phyloP scores from a whole-genome alignment of 140 eudicot species.

The Senecio squalidus region DNA sequence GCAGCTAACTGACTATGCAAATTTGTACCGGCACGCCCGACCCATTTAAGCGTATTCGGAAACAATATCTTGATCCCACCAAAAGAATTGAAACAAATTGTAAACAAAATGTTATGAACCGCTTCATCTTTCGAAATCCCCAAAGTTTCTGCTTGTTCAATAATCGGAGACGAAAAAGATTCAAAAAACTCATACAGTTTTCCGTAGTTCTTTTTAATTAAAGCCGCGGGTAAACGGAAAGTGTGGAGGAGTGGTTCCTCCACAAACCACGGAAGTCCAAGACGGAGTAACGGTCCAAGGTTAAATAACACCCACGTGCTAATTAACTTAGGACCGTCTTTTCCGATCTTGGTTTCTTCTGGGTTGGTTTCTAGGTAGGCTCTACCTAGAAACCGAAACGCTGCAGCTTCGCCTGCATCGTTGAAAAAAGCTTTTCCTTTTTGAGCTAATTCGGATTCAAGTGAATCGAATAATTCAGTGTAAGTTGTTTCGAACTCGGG shows the following conservation, averaged over 20 bases:
- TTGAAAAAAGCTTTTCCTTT: constrained; percentile 50
- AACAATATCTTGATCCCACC: constrained; percentile 83
- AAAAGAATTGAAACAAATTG: constrained; percentile 80
- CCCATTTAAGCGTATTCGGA: constrained; percentile 70
- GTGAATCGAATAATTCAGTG: constrained; percentile 28
- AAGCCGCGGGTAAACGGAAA: constrained; percentile 40
- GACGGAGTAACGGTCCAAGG: constrained; percentile 42
- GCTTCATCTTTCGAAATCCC: constrained; percentile 56
- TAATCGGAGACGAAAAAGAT: constrained; percentile 23
- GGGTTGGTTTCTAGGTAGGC: constrained; percentile 38
- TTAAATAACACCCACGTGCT: constrained; percentile 55
- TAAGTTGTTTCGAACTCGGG: constrained; percentile 47
- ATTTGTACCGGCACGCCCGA: constrained; percentile 75
- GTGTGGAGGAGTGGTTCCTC: constrained; percentile 50
- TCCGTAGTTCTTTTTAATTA: constrained; percentile 45
- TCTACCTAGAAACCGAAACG: constrained; percentile 49
- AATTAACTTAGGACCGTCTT: constrained; percentile 43
- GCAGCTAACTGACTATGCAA: constrained; percentile 56
- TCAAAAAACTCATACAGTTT: constrained; percentile 46
- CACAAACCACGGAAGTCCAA: constrained; percentile 49
- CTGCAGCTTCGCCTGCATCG: constrained; percentile 48
- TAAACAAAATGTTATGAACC: constrained; percentile 53
- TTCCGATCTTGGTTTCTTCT: constrained; percentile 37
- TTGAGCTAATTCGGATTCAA: constrained; percentile 36
- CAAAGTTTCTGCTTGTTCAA: constrained; percentile 32